Base-by-base conservation (phyloP, 2,329 filamentous ascomycete genomes). In the Westerdykella aurantiaca region DNA sequence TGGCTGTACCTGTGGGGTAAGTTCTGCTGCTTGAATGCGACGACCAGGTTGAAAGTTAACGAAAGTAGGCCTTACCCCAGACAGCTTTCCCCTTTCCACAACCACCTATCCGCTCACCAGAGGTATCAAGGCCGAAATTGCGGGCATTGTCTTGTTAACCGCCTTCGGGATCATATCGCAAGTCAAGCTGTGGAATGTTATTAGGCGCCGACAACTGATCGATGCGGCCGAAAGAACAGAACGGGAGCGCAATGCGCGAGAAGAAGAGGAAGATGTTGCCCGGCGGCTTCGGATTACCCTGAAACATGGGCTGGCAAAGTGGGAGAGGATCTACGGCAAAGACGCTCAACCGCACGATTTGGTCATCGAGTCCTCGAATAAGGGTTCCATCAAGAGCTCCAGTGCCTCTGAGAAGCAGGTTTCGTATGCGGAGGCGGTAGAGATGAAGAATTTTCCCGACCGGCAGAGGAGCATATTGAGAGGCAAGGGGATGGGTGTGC, bases 1-100 rank as follows among this genome's bases (percentile, higher is more conserved):
- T 97, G 91, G 91, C 78, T 88, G 5, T 97, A 94, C 63, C 76
- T 95, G 31, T 97, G 91, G 91, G 72, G 78, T 80, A 63, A 66
- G 76, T 63, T 13, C 46, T 23, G 12, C 25, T 29, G 25, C 23
- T 16, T 16, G 9, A 11, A 1, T 22, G 34, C 45, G 16, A 22
- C 21, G 38, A 11, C 7, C 10, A 29, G 25, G 4, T 21, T 38
- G 42, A 48, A 43, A 47, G 12, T 42, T 44, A 31, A 16, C 50
- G 59, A 21, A 59, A 6, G 16, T 49, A 81, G 78, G 71, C 37
- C 69, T 97, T 33, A 96, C 96, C 64, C 73, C 81, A 34, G 76
- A 60, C 34, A 72, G 89, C 0, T 97, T 97, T 57, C 90, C 90
- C 0, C 70, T 88, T 2, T 78, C 80, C 31, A 85, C 85, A 1